Percentiles rank a stretch among this genome's conserved stretches.
Evolutionary conservation across 257 asterid genomes (phyloP).

Genomic region (Leonotis leonurus): DNA sequence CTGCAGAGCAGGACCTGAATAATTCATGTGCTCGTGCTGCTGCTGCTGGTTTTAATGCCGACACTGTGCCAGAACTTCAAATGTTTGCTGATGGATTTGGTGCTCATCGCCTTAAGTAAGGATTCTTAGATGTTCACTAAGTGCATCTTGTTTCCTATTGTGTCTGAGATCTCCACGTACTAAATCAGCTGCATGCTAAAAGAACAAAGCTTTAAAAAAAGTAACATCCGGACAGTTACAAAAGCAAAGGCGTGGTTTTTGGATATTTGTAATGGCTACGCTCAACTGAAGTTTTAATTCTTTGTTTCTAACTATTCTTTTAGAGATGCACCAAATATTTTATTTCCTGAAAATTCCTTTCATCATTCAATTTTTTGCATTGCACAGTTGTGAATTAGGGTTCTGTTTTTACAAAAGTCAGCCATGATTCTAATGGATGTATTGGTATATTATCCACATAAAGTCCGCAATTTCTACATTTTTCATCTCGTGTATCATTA

Average conservation of each 20-base stretch:
- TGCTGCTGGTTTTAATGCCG: constrained; percentile 73
- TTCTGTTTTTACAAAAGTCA: neutral
- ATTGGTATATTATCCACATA: neutral
- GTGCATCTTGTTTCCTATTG: neutral
- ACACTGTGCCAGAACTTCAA: constrained; percentile 67
- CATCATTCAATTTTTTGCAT: neutral
- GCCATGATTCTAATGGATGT: neutral
- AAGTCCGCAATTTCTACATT: neutral
- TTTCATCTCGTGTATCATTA: neutral
- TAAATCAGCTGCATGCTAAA: neutral
- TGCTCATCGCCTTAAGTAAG: constrained; percentile 75
- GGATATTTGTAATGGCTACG: neutral
- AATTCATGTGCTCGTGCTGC: constrained; percentile 75
- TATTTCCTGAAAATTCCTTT: neutral
- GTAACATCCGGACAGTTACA: neutral
- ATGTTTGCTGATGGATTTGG: constrained; percentile 79
- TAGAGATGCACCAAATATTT: neutral
- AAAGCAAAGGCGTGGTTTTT: neutral
- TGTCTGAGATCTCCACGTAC: neutral
- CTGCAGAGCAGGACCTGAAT: constrained; percentile 68
- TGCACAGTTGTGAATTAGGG: neutral
- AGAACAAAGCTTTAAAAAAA: neutral
- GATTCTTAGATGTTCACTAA: neutral
- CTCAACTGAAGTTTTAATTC: neutral
- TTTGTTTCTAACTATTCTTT: neutral